A percentile compares a stretch with the other conserved stretches of the same genome.
Conservation (phyloP, 345 rosid genomes). For the Salix koriyanagi region DNA sequence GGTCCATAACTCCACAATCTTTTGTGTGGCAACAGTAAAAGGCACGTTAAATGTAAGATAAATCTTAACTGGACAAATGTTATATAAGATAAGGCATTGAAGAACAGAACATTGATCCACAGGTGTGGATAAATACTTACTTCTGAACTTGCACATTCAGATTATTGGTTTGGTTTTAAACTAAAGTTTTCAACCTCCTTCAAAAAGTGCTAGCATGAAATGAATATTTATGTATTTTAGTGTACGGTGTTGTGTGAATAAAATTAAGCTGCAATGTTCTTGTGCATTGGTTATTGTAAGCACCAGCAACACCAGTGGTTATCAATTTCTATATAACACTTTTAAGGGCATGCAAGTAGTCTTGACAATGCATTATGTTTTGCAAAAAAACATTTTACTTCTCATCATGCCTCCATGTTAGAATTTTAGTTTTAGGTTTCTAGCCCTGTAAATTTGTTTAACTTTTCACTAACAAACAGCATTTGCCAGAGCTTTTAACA, state of each 20-base stretch:
- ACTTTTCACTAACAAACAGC: background rate
- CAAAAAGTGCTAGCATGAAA: background rate
- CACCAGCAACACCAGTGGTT: background rate
- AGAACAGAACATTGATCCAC: background rate
- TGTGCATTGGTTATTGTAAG: background rate
- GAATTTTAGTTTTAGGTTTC: background rate
- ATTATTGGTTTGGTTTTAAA: background rate
- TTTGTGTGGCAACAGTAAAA: constrained; percentile 6
- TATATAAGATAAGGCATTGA: background rate
- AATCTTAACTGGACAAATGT: background rate
- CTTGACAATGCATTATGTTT: background rate
- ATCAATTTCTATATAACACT: background rate
- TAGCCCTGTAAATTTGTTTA: background rate
- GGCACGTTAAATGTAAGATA: background rate
- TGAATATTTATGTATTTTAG: background rate
- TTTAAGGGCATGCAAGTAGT: background rate
- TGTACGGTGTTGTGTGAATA: background rate
- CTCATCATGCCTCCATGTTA: background rate
- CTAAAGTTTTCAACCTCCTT: background rate
- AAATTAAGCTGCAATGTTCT: background rate
- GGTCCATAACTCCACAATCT: constrained; percentile 96
- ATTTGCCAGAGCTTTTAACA: background rate
- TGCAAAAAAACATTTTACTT: background rate
- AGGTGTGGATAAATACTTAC: background rate
- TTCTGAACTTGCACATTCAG: background rate